phyloP scores from a whole-genome alignment of 2,329 filamentous ascomycete species.

The Aspergillus aculeatinus region DNA sequence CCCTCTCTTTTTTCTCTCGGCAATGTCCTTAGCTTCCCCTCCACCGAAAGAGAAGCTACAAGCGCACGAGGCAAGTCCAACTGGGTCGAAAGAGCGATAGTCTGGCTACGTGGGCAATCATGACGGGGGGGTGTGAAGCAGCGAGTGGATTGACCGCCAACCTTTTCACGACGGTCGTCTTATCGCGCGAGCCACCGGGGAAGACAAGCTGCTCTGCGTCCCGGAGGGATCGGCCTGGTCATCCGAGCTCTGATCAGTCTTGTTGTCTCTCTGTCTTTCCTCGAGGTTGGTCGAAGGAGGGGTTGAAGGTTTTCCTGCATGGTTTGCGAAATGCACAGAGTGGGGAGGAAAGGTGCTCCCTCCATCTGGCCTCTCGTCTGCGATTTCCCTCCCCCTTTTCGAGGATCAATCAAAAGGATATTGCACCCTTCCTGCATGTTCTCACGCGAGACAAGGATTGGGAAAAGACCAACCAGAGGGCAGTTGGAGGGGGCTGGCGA shows the following conservation, averaged over 20 bases:
- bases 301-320: background rate
- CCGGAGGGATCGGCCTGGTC: background rate
- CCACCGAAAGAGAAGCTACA: constrained; percentile 12
- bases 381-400: background rate
- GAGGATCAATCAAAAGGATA: background rate
- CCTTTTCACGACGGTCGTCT: constrained; percentile 12
- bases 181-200: constrained; percentile 1
- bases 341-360: background rate
- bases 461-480: constrained; percentile 5
- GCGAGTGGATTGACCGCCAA: constrained; percentile 18
- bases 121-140: constrained; percentile 27
- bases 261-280: background rate
- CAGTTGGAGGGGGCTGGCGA: constrained; percentile 7
- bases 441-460: constrained; percentile 2
- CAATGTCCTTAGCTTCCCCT: background rate
- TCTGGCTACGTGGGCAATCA: constrained; percentile 36
- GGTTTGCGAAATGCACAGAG: background rate
- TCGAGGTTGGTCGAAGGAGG: background rate
- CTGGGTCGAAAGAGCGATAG: constrained; percentile 19
- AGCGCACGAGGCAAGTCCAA: constrained; percentile 22
- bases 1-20: constrained; percentile 2
- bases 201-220: background rate
- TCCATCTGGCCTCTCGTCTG: background rate
- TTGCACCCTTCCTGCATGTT: background rate
- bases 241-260: background rate